A percentile compares a stretch with the other conserved stretches of the same genome.
Evolutionary conservation across 257 asterid genomes (phyloP).

Genomic region (Plectranthus barbatus): DNA sequence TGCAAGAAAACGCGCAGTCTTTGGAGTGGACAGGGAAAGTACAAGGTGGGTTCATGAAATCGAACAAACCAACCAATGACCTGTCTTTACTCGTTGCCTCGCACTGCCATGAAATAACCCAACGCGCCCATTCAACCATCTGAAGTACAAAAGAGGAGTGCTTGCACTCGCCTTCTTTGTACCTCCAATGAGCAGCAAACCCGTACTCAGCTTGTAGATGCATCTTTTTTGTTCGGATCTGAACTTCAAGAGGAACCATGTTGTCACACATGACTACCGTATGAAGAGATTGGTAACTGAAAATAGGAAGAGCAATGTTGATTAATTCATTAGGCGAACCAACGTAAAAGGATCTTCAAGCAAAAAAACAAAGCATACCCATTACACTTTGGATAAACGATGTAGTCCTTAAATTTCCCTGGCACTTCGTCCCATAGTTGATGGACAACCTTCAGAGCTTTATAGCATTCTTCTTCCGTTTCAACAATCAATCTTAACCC

Average conservation of each 20-base stretch:
- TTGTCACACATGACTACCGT: conserved; percentile 58
- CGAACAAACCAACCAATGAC: conserved; percentile 29
- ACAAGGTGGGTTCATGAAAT: conserved; percentile 54
- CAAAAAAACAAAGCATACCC: conserved; percentile 44
- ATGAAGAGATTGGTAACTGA: conserved; percentile 80
- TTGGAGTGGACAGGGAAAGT: conserved; percentile 60
- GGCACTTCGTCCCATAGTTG: conserved; percentile 71
- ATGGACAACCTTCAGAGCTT: conserved; percentile 61
- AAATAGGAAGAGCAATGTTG: neutral
- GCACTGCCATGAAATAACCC: conserved; percentile 88
- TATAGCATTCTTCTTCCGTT: conserved; percentile 74
- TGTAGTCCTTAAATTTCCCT: conserved; percentile 81
- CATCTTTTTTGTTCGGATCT: conserved; percentile 85
- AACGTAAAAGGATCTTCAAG: neutral
- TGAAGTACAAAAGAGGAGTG: conserved; percentile 68
- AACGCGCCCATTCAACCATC: conserved; percentile 99
- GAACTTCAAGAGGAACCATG: conserved; percentile 73
- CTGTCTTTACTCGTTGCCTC: conserved; percentile 62
- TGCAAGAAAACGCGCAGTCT: conserved; percentile 71
- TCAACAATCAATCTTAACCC: conserved; percentile 84
- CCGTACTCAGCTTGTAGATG: conserved; percentile 92
- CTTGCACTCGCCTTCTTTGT: conserved; percentile 75
- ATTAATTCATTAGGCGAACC: neutral
- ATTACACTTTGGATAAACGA: conserved; percentile 60
- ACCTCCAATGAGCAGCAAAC: conserved; percentile 90